phyloP scores from a whole-genome alignment of 805 yeast species.

The Alloascoidea hylecoeti region DNA sequence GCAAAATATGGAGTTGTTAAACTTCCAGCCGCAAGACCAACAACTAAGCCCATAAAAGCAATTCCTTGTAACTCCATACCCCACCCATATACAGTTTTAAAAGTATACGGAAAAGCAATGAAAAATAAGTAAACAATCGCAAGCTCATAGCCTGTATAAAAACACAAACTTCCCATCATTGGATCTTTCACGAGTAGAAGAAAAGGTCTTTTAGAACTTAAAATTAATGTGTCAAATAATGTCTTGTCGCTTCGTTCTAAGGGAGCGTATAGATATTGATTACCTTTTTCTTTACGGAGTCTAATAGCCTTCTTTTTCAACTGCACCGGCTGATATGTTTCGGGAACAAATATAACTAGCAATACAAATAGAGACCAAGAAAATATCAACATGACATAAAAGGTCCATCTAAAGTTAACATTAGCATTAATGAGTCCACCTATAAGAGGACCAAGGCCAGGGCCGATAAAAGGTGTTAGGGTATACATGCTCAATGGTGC shows the following conservation, averaged over 20 bases:
- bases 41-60: constrained; percentile 52
- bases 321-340: constrained; percentile 47
- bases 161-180: constrained; percentile 37
- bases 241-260: constrained; percentile 26
- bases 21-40: constrained; percentile 60
- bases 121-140: constrained; percentile 53
- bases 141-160: constrained; percentile 39
- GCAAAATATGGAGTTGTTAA: constrained; percentile 16
- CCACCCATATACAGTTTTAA: constrained; percentile 36
- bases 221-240: constrained; percentile 27
- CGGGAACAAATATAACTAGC: constrained; percentile 36
- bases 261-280: constrained; percentile 24
- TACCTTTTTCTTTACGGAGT: constrained; percentile 35
- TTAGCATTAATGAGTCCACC: constrained; percentile 48
- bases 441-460: constrained; percentile 52
- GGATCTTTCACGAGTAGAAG: constrained; percentile 33
- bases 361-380: constrained; percentile 38
- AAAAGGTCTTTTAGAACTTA: constrained; percentile 31
- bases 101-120: constrained; percentile 51
- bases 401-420: constrained; percentile 60
- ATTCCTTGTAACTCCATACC: constrained; percentile 42
- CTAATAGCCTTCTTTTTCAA: constrained; percentile 35
- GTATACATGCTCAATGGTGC: constrained; percentile 56
- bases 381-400: constrained; percentile 47
- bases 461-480: constrained; percentile 44